phyloP scores from a whole-genome alignment of 805 yeast genomes.

The Zygotorulaspora chibaensis region DNA sequence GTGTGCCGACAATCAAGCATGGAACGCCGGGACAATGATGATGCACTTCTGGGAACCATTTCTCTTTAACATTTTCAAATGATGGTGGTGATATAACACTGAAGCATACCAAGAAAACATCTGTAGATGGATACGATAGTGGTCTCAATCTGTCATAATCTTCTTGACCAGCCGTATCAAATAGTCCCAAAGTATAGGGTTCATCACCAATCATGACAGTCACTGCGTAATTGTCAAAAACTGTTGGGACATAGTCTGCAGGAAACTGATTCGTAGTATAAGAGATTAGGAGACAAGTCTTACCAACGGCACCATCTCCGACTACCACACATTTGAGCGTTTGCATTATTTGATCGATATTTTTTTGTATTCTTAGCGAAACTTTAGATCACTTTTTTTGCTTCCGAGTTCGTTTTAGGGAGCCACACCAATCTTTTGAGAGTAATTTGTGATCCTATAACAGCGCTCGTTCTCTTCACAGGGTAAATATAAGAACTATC shows the following conservation, averaged over 20 bases:
- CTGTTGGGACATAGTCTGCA: conserved; percentile 98
- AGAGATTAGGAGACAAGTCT: conserved; percentile 91
- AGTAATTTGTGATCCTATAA: too few species aligned
- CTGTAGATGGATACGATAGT: conserved; percentile 93
- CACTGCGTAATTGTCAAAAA: conserved; percentile 91
- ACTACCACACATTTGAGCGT: conserved; percentile 92
- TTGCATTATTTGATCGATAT: conserved; percentile 35
- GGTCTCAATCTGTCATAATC: conserved; percentile 98
- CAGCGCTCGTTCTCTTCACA: too few species aligned
- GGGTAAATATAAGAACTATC: neutral
- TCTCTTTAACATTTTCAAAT: conserved; percentile 94
- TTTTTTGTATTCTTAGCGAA: neutral
- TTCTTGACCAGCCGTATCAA: conserved; percentile 99
- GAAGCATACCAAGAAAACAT: conserved; percentile 92
- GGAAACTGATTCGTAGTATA: conserved; percentile 97
- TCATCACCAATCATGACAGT: conserved; percentile 97
- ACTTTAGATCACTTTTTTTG: neutral
- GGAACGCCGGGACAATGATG: conserved; percentile 99
- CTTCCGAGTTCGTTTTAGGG: too few species aligned
- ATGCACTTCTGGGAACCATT: conserved; percentile 98
- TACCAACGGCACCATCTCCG: conserved; percentile 99
- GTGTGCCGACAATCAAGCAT: conserved; percentile 94
- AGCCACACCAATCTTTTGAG: too few species aligned
- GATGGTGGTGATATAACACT: conserved; percentile 96
- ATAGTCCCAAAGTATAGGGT: conserved; percentile 94